Evolutionary conservation across 2,329 filamentous ascomycete species (phyloP), one percentile per base, ranked within the genome.

Genomic region (Fusarium succisae): DNA sequence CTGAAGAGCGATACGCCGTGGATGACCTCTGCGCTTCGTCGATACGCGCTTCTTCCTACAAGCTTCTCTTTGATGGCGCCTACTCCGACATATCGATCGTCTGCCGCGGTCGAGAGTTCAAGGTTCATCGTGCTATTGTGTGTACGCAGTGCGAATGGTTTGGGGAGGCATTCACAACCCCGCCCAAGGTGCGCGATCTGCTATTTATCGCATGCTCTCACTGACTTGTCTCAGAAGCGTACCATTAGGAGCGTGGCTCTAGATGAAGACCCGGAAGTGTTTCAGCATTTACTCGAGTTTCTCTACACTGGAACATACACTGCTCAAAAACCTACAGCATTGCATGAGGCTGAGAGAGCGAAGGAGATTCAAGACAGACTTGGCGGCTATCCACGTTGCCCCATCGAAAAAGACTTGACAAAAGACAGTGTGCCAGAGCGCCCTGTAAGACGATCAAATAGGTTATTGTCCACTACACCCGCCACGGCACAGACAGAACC

Each of bases 101-200:
- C 12, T 84, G 82, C 62, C 66, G 69, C 1, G 76, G 66, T 5
- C 69, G 66, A 1, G 66, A 75, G 7, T 83, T 83, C 69, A 78
- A 77, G 14, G 78, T 78, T 1, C 83, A 84, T 41, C 77, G 80
- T 1, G 75, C 78, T 32, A 74, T 84, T 22, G 72, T 84, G 10
- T 84, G 82, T 63, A 51, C 79, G 1, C 80, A 82, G 55, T 84
- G 81, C 2, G 35, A 74, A 26, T 84, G 84, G 57, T 77, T 77
- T 26, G 77, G 78, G 15, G 69, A 56, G 17, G 79, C 80, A 1
- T 75, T 81, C 50, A 61, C 67, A 30, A 70, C 56, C 4, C 64
- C 60, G 2, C 81, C 83, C 44, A 76, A 76, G 63, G 83, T 9
- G 71, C 53, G 69, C 5, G 2, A 11, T 18, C 9, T n/a, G 8